These are phyloP conservation scores for Hemileccinum rubropunctum DNA, from an alignment of 768 basidiomycete genomes.

Conservation along the genomic window DNA sequence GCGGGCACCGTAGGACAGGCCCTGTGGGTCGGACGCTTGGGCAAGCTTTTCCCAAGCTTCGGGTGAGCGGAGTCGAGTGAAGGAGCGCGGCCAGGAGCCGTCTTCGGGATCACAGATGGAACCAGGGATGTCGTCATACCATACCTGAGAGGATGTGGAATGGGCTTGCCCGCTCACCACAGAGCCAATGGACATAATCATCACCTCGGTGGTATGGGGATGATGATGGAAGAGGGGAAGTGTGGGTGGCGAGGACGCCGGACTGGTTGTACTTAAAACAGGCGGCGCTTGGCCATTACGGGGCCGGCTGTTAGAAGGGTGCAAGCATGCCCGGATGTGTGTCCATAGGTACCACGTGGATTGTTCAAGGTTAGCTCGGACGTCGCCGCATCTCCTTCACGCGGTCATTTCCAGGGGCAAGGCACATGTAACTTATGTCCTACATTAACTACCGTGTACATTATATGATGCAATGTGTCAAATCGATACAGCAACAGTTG, in stretches of 20 bases:
- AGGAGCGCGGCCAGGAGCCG: slow-evolving; percentile 62
- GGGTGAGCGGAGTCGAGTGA: slow-evolving; percentile 47
- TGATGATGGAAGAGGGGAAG: background rate
- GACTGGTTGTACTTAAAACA: slow-evolving; percentile 25
- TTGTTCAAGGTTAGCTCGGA: slow-evolving; percentile 6
- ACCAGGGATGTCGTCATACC: slow-evolving; percentile 60
- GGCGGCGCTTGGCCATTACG: slow-evolving; percentile 29
- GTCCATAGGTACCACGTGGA: slow-evolving; percentile 26
- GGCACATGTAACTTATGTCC: slow-evolving; percentile 21
- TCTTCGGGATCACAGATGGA: slow-evolving; percentile 62
- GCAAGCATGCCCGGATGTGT: slow-evolving; percentile 18
- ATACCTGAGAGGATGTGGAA: slow-evolving; percentile 39
- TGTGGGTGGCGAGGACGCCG: slow-evolving; percentile 6
- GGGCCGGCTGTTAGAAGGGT: slow-evolving; percentile 12
- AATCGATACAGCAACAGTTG: slow-evolving; percentile 20
- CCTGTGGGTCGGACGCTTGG: slow-evolving; percentile 51
- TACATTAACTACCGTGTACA: slow-evolving; percentile 25
- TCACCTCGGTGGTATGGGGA: slow-evolving; percentile 5
- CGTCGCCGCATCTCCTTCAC: slow-evolving; percentile 12
- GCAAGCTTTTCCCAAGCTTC: slow-evolving; percentile 54
- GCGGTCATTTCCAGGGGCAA: slow-evolving; percentile 22
- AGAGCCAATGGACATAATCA: slow-evolving; percentile 19
- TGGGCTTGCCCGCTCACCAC: slow-evolving; percentile 11
- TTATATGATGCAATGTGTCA: slow-evolving; percentile 14
- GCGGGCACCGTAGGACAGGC: slow-evolving; percentile 34